Evolutionary conservation across 148 eudicot genomes (phyloP), one percentile per base, ranked within the genome.

Genomic region (Rhododendron ferrugineum): DNA sequence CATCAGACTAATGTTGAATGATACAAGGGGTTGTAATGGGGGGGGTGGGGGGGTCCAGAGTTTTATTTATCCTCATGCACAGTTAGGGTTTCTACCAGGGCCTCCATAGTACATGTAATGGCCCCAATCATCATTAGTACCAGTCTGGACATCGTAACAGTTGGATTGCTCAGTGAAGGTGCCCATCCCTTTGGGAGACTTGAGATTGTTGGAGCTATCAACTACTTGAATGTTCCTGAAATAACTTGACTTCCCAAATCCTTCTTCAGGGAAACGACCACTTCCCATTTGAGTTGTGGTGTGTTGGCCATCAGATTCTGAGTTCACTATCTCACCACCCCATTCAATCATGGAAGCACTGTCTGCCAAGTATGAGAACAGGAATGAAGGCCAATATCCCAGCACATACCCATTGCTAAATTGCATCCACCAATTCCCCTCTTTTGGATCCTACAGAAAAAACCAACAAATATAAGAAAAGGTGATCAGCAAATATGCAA

Each of bases 391-490:
- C 99, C 99, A 96, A 82, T 96, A 96, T 0, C 98, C 99, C 88
- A 96, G 32, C 44, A 96, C 98, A 58, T 93, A 91, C 84, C 85
- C 97, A 74, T 87, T 91, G 9, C 99, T 96, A 83, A 94, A 96
- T 83, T 96, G 99, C 99, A 96, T 94, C 99, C 99, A 96, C 99
- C 99, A 96, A 72, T 96, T 89, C 14, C 99, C 99, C 87, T 95
- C 97, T 88, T 92, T 93, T 54, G 98, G 98, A 89, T 94, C 99
- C 99, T 96, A 85, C 70, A 37, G 11, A 18, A 74, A 36, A 34
- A 70, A 13, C 2, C 11, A 70, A 70, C 15, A 70, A 28, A 36
- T 34, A 18, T 23, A 70, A 82, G 28, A 60, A 34, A 22, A 20
- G 32, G 15, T 2, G 22, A 28, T 42, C 77, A 66, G 52, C 10